Base-by-base conservation (phyloP, 2,329 filamentous ascomycete genomes). In the Tolypocladium guangdongense region DNA sequence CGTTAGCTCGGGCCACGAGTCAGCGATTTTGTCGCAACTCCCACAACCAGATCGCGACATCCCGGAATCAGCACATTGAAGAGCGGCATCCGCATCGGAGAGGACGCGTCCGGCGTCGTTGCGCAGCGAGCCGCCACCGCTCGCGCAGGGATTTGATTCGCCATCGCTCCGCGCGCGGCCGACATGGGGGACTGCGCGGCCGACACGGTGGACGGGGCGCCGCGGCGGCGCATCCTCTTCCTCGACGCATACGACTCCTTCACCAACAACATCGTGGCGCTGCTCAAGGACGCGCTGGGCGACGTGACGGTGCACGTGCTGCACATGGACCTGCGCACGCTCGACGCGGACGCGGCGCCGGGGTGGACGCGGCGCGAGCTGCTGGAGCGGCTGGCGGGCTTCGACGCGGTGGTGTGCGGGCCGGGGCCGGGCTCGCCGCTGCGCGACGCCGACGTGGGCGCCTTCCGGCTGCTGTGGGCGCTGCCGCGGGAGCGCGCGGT, bases 171-270 rank as follows among this genome's bases (percentile, higher is more conserved):
- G 32, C 8, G 18, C 14, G 27, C 11, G 4, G 43, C 6, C 12
- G 27, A 14, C 18, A 46, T 46, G 43, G 43, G 43, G 7, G 27
- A 33, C 43, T 20, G 27, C 27, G 14, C 18, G 18, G 30, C 6
- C 12, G 27, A 14, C 18, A 46, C 33, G 43, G 43, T 27, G 7
- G 27, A 33, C 43, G 30, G n/a, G 30, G 4, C 30, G 30, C 30
- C 24, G 37, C 55, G 55, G 52, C 64, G 57, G 53, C 74, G 74
- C 56, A 86, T 97, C 57, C 81, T 97, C 58, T 96, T 95, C 71
- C 78, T 99, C 60, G 93, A 97, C 68, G 91, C 92, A 57, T 95
- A 95, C 71, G 93, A 99, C 73, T 96, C 91, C 43, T 99, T 96
- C 71, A 89, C 90, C 53, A 91, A 95, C 72, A 97, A 96, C 72